These are phyloP conservation scores for Hamamelis virginiana DNA, from an alignment of 164 flowering plant genomes.

Conservation along the genomic window DNA sequence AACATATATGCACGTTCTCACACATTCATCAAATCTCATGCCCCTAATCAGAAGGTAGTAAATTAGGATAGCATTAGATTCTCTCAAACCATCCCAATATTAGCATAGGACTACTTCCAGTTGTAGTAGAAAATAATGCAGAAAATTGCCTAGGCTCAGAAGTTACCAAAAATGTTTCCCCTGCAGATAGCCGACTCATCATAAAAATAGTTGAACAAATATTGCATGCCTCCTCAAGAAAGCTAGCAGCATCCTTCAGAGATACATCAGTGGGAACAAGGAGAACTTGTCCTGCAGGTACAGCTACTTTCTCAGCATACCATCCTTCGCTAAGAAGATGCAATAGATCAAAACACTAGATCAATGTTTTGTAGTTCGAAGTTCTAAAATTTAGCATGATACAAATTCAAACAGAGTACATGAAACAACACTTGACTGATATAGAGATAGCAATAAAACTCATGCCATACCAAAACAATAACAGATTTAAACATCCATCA, in stretches of 20 bases:
- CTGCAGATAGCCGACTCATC: constrained; percentile 71
- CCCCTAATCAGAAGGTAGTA: not conserved
- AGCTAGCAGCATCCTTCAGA: constrained; percentile 77
- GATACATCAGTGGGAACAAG: constrained; percentile 84
- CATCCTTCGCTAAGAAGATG: constrained; percentile 90
- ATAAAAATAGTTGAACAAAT: constrained; percentile 97
- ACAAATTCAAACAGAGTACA: no score
- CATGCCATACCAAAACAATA: no score
- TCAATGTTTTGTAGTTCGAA: no score
- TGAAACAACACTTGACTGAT: no score
- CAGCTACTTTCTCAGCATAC: constrained; percentile 94
- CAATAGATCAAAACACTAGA: no score
- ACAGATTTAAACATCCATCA: no score
- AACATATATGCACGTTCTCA: no score
- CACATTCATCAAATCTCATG: no score
- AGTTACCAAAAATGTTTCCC: constrained; percentile 81
- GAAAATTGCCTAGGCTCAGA: not conserved
- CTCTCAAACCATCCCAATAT: not conserved
- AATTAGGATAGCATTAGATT: not conserved
- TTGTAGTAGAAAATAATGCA: not conserved
- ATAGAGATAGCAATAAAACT: no score
- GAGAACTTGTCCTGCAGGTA: constrained; percentile 83
- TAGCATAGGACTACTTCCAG: not conserved
- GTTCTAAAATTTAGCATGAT: no score
- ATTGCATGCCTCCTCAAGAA: constrained; percentile 97